Base-by-base conservation (phyloP, 2,329 filamentous ascomycete species). In the Arthrobotrys entomopaga region DNA sequence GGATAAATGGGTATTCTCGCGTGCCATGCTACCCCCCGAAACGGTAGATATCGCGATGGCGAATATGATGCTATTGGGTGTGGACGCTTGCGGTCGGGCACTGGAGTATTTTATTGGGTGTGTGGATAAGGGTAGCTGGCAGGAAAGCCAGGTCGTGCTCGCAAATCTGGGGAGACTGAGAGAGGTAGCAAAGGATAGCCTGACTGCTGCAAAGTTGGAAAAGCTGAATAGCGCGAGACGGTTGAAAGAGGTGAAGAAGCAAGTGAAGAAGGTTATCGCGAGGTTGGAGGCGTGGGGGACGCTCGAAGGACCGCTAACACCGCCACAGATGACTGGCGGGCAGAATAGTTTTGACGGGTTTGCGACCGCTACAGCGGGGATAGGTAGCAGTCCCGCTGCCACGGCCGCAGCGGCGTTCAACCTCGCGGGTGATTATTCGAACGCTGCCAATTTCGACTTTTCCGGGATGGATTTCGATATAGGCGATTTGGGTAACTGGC, bases 21-120 rank as follows among this genome's bases (percentile, higher is more conserved):
- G 57, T 15, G 69, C 69, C 1, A 73, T 73, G 69, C 16, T 73
- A 13, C 69, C 69, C 16, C 69, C 69, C 2, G 69, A 73, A 22
- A 61, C 59, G 6, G 20, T 58, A 11, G 70, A 75, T 65, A 66
- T 75, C 19, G 59, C 71, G 3, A 71, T 73, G 52, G 70, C 69
- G n/a, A 76, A 76, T 43, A 76, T 76, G 75, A 70, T 76, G 67
- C 13, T 76, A 11, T 29, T 76, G 8, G 75, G 75, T 5, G 65
- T 76, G 22, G 75, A 76, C 22, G 75, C 75, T 13, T 76, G 75
- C 16, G 70, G 67, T 7, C 48, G 75, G 7, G 64, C 75, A 11
- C 42, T 76, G 15, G 69, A 76, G 22, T 65, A 74, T 20, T 63
- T 76, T 20, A 52, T 75, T 7, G 54, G 70, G 15, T 69, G 64